phyloP scores from a whole-genome alignment of 1,139 yeast species.

The Debaryomyces coudertii region DNA sequence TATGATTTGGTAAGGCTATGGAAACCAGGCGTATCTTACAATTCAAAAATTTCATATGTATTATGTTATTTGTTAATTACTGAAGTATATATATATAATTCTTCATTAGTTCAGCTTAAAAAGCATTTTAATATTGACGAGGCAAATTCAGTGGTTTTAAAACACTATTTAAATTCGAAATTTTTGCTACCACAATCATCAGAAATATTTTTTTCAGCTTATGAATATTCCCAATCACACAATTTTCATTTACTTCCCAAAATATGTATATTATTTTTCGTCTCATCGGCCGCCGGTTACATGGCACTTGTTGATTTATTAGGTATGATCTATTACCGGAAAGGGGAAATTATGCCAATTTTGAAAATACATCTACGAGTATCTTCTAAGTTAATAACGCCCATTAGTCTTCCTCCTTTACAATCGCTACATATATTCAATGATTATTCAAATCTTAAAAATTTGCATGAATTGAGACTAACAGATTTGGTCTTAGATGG shows the following conservation, averaged over 20 bases:
- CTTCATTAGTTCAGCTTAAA: neutral
- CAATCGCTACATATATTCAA: slow-evolving; percentile 8
- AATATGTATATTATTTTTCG: slow-evolving; percentile 1
- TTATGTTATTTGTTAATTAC: slow-evolving; percentile 2
- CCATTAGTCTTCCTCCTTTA: slow-evolving; percentile 5
- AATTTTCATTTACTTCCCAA: slow-evolving; percentile 7
- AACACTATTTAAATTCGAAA: slow-evolving; percentile 2
- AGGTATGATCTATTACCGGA: neutral
- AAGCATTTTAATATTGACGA: slow-evolving; percentile 4
- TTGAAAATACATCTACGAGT: slow-evolving; percentile 5
- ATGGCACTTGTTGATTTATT: slow-evolving; percentile 1
- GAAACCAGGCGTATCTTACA: slow-evolving; percentile 1
- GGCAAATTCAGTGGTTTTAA: neutral
- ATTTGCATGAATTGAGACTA: neutral
- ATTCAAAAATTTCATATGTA: slow-evolving; percentile 1
- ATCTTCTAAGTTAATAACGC: neutral
- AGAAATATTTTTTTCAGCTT: neutral
- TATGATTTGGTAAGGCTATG: slow-evolving; percentile 4
- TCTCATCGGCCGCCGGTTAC: slow-evolving; percentile 5
- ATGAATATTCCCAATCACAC: neutral
- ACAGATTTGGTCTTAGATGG: slow-evolving; percentile 10
- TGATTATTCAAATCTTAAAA: neutral
- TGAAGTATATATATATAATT: slow-evolving; percentile 7
- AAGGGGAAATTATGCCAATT: neutral
- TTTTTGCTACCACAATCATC: neutral